Conservation (phyloP, 163 green algal species). For the Chlorella variabilis region DNA sequence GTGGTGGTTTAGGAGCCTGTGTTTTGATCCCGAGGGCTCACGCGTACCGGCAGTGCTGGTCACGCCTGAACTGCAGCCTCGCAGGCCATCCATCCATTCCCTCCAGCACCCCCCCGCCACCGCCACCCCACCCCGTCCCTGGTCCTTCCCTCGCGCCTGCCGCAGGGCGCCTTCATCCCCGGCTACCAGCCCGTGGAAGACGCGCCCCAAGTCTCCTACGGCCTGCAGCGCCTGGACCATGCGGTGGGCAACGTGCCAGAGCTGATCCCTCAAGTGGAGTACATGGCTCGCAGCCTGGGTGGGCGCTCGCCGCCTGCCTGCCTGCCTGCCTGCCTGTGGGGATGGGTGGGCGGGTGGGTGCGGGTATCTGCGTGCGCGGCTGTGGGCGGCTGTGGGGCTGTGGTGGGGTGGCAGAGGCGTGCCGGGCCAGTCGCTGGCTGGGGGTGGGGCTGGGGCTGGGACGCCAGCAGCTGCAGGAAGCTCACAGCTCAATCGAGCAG, state of each 20-base stretch:
- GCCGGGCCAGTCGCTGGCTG: no score
- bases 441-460: no score
- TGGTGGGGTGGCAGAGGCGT: no score
- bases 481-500: no score
- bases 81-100: no score
- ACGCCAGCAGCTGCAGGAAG: no score
- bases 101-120: no score
- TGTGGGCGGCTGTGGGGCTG: background rate
- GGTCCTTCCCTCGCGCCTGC: background rate
- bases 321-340: background rate
- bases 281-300: constrained; percentile 80
- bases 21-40: no score
- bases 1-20: background rate
- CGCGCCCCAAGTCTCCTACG: constrained; percentile 24
- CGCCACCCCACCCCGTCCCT: background rate
- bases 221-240: constrained; percentile 84
- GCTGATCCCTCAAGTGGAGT: constrained; percentile 81
- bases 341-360: background rate
- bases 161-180: constrained; percentile 71
- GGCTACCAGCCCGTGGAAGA: constrained; percentile 60
- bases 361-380: background rate
- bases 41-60: no score
- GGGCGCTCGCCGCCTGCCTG: background rate
- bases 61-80: no score
- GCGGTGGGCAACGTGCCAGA: constrained; percentile 94